A percentile compares a stretch with the other conserved stretches of the same genome.
phyloP scores from a whole-genome alignment of 768 basidiomycete genomes.

The Coprinellus aureogranulatus region DNA sequence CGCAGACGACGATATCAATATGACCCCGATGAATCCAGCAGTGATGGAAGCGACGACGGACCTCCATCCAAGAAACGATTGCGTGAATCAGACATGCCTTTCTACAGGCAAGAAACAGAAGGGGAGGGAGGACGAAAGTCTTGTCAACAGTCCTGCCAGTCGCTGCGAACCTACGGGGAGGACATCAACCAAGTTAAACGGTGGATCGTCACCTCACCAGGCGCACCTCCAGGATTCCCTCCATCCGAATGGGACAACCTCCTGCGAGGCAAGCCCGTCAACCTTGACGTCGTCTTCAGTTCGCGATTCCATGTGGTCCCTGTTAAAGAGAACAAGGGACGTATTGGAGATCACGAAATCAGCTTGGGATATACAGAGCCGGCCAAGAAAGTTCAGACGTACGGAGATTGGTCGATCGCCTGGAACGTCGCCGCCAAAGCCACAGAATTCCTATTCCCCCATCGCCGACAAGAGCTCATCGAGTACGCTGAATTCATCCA shows the following conservation, averaged over 20 bases:
- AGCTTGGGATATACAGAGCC: slow-evolving; percentile 4
- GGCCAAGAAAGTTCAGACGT: slow-evolving; percentile 11
- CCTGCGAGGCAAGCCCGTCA: slow-evolving; percentile 20
- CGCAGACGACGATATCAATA: background rate
- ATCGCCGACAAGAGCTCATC: slow-evolving; percentile 23
- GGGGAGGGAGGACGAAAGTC: too few relatives aligned
- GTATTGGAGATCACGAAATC: slow-evolving; percentile 19
- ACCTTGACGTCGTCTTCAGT: slow-evolving; percentile 27
- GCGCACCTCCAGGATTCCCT: slow-evolving; percentile 15
- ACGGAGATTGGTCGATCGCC: slow-evolving; percentile 23
- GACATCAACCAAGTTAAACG: slow-evolving; percentile 4
- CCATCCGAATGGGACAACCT: slow-evolving; percentile 23
- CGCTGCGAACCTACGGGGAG: background rate
- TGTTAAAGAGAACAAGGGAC: slow-evolving; percentile 10
- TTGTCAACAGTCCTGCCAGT: too few relatives aligned
- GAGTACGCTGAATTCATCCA: slow-evolving; percentile 25
- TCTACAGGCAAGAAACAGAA: background rate
- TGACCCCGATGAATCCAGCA: background rate
- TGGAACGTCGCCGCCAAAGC: slow-evolving; percentile 19
- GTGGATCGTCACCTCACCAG: slow-evolving; percentile 1
- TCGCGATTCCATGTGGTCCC: slow-evolving; percentile 11
- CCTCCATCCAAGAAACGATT: background rate
- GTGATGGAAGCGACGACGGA: background rate
- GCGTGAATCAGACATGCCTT: background rate
- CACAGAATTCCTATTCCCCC: slow-evolving; percentile 23